Base-by-base conservation (phyloP, 2,329 filamentous ascomycete species). In the Blumeriella jaapii region DNA sequence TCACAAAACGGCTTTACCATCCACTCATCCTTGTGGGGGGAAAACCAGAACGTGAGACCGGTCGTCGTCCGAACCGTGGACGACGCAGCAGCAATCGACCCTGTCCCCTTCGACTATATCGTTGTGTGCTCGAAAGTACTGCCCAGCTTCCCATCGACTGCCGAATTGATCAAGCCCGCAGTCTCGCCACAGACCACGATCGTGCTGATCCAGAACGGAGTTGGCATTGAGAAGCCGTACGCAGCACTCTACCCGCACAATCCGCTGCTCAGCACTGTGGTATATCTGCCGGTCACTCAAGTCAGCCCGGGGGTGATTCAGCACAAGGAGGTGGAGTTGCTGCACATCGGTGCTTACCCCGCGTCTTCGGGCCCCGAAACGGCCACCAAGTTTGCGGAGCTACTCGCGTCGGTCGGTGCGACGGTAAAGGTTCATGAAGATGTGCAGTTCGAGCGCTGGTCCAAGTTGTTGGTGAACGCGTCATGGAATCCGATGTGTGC, bases 401-500 rank as follows among this genome's bases (percentile, higher is more conserved):
- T 46, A 2, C 29, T 71, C 2, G 52, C 48, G 0, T 45, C 53
- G 0, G 65, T 65, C 1, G 53, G 59, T 12, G 70, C 66, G 0
- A 50, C 64, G 2, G 63, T 66, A 29, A 47, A 62, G n/a, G 55
- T 69, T 4, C 60, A 67, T 23, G 59, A 64, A 3, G 62, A 78
- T 41, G 61, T 79, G 6, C 71, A 78, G 42, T 51, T 62, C 0
- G 62, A 67, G 34, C 62, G 73, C 6, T 78, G 73, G 73, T 60
- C 62, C 34, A 79, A 78, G 52, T 61, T 78, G 0, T 57, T 77
- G 0, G 60, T 72, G 53, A 78, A 78, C 48, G 71, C 66, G 1
- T 62, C 68, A 0, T 77, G 70, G 67, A 78, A 78, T 44, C 67
- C 72, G 0, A 60, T 75, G 22, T 74, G 69, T 26, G 71, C 72